phyloP scores from a whole-genome alignment of 441 rosid genomes.

The Rhodomyrtus psidioides region DNA sequence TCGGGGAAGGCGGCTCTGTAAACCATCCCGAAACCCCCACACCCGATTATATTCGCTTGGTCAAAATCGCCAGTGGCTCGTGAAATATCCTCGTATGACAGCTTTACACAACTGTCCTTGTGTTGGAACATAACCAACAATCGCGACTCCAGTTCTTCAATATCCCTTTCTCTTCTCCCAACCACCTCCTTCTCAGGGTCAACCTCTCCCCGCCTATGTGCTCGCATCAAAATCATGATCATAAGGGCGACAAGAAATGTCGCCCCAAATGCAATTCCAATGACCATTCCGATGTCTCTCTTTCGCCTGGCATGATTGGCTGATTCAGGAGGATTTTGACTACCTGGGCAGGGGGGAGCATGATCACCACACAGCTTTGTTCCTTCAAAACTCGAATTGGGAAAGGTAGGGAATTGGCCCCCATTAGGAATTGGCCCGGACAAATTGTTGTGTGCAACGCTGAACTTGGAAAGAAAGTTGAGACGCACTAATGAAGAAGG shows the following conservation, averaged over 20 bases:
- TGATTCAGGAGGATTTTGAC: neutral
- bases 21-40: constrained; percentile 80
- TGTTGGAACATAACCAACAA: constrained; percentile 54
- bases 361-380: constrained; percentile 72
- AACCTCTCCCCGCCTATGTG: constrained; percentile 45
- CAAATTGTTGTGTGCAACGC: constrained; percentile 58
- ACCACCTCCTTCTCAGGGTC: constrained; percentile 60
- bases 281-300: constrained; percentile 39
- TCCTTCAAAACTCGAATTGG: constrained; percentile 75
- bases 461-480: constrained; percentile 61
- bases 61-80: constrained; percentile 56
- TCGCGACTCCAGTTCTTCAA: constrained; percentile 44
- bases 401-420: constrained; percentile 69
- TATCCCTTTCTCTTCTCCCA: constrained; percentile 26
- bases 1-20: constrained; percentile 59
- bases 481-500: constrained; percentile 47
- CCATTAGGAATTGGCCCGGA: constrained; percentile 53
- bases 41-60: constrained; percentile 65
- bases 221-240: constrained; percentile 37
- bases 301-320: constrained; percentile 18
- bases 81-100: constrained; percentile 55
- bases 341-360: constrained; percentile 18
- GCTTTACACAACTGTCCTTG: constrained; percentile 34
- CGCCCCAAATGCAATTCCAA: constrained; percentile 46
- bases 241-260: constrained; percentile 37